Base-by-base conservation (phyloP, 768 basidiomycete species). In the Thelephora ganbajun region DNA sequence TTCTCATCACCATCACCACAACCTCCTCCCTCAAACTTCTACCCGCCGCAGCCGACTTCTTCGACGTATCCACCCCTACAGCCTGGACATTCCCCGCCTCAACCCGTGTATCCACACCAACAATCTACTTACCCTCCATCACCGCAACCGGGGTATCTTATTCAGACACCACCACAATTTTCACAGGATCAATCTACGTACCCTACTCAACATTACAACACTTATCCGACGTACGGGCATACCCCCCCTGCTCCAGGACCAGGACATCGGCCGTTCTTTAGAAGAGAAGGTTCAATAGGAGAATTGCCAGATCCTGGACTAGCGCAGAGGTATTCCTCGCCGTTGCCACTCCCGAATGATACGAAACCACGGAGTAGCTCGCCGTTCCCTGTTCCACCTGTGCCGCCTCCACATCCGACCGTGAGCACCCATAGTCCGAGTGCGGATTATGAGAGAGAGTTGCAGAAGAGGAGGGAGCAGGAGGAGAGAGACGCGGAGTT, bases 401-500 rank as follows among this genome's bases (percentile, higher is more conserved):
- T 2, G 57, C 59, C 46, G 54, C 57, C 51, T 23, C 58, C 49
- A 48, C 57, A 30, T 52, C 45, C 45, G 22, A 59, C 20, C 44
- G 50, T n/a, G 42, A 49, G 51, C 45, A 34, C 41, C 56, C 59
- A 63, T 63, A 33, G 50, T 47, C 16, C n/a, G 52, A 55, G 57
- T 30, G 57, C 62, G 11, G 67, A 68, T 35, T 63, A 60, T 65
- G 53, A 69, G 67, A 44, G 64, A 64, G 79, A 67, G 65, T 74
- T 61, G 64, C 62, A 50, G 62, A 62, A 33, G 59, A 59, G 58
- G 35, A 58, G 58, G 18, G 51, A 66, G 53, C 65, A 64, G 49
- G 59, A 59, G 57, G 72, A 73, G 56, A 53, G 48, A 16, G 61
- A 63, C 41, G 22, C 63, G 48, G 74, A 74, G 56, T 59, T 78